phyloP scores from a whole-genome alignment of 257 asterid genomes.

The Solanum chaucha region DNA sequence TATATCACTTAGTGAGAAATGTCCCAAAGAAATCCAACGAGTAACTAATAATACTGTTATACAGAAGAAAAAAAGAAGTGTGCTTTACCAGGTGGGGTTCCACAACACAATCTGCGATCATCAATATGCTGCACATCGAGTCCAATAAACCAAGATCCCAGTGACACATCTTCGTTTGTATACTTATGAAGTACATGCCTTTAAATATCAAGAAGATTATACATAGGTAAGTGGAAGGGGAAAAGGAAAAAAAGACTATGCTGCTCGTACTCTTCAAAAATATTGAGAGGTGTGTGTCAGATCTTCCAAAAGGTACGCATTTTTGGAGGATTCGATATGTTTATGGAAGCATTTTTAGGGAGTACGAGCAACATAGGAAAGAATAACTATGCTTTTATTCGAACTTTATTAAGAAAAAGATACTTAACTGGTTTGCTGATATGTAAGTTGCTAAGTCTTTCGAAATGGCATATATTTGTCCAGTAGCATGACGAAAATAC shows the following conservation, averaged over 20 bases:
- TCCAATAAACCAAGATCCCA: constrained; percentile 94
- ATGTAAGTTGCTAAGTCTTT: constrained; percentile 75
- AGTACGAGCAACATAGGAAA: background rate
- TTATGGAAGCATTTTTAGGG: rapidly evolving
- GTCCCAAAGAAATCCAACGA: background rate
- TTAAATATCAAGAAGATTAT: background rate
- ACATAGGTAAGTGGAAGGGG: background rate
- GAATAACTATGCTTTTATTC: background rate
- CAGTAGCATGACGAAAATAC: constrained; percentile 93
- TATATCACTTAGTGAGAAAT: background rate
- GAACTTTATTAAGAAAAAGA: background rate
- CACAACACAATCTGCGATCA: constrained; percentile 86
- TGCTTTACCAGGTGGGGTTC: constrained; percentile 72
- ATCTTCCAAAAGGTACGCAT: background rate
- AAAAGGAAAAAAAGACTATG: background rate
- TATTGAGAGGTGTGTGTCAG: background rate
- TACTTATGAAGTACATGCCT: constrained; percentile 87
- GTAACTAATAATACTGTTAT: background rate
- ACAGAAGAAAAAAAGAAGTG: background rate
- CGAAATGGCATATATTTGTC: constrained; percentile 82
- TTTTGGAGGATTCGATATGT: background rate
- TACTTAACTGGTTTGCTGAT: constrained; percentile 59
- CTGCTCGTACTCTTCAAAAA: background rate
- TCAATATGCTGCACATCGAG: constrained; percentile 77
- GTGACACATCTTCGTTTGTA: constrained; percentile 86